Evolutionary conservation across 1,139 yeast genomes (phyloP).

Genomic region (Nakaseomyces nivariensis): DNA sequence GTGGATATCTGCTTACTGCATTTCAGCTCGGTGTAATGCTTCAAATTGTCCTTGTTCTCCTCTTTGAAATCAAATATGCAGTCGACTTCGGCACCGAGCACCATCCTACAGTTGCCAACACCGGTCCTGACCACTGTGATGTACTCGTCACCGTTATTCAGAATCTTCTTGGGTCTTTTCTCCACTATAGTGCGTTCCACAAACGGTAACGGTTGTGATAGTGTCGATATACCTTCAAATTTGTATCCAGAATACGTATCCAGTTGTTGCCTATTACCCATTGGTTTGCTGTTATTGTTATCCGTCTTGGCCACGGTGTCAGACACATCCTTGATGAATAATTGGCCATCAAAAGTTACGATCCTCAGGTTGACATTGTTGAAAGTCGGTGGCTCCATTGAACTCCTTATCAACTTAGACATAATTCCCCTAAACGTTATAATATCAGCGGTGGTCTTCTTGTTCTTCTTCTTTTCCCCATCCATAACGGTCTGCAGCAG

Average conservation of each 20-base stretch:
- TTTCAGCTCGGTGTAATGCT: slow-evolving; percentile 80
- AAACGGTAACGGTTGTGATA: slow-evolving; percentile 67
- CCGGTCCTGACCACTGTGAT: slow-evolving; percentile 75
- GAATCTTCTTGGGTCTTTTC: slow-evolving; percentile 45
- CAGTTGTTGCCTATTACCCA: slow-evolving; percentile 30
- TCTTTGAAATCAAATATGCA: slow-evolving; percentile 79
- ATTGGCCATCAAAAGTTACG: slow-evolving; percentile 65
- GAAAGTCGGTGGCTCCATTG: slow-evolving; percentile 24
- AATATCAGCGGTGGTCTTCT: slow-evolving; percentile 50
- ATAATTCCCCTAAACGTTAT: slow-evolving; percentile 79
- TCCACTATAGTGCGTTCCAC: slow-evolving; percentile 59
- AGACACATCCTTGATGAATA: slow-evolving; percentile 64
- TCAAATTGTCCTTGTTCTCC: slow-evolving; percentile 39
- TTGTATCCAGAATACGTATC: slow-evolving; percentile 65
- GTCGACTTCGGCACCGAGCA: slow-evolving; percentile 87
- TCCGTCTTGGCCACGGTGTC: neutral
- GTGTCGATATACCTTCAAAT: slow-evolving; percentile 70
- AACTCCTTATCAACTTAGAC: slow-evolving; percentile 29
- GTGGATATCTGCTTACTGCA: slow-evolving; percentile 50
- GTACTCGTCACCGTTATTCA: slow-evolving; percentile 67
- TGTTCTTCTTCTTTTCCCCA: slow-evolving; percentile 43
- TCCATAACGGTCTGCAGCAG: slow-evolving; percentile 45
- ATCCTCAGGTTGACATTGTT: slow-evolving; percentile 55
- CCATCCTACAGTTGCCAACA: slow-evolving; percentile 57
- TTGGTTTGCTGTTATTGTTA: neutral